Evolutionary conservation across 345 rosid genomes (phyloP).

Genomic region (Citropsis articulata): DNA sequence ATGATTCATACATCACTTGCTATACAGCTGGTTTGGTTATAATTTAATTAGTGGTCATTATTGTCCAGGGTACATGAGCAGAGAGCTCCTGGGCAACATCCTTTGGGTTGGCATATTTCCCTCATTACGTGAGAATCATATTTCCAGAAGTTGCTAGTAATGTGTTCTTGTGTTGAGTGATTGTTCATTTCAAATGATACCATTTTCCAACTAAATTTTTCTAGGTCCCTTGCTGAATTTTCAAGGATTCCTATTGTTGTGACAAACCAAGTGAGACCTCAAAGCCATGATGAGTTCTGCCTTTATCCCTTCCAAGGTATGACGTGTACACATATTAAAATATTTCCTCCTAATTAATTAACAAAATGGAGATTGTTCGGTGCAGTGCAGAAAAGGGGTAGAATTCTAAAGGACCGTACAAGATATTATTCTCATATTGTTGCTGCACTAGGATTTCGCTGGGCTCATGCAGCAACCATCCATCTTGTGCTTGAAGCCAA

Average conservation of each 20-base stretch:
- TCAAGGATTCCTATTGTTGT: constrained; percentile 78
- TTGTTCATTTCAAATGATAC: constrained; percentile 9
- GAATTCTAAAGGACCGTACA: constrained; percentile 24
- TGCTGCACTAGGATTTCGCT: constrained; percentile 77
- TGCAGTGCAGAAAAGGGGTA: constrained; percentile 42
- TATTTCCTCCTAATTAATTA: constrained; percentile 5
- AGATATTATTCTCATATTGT: constrained; percentile 64
- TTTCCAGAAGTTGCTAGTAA: constrained; percentile 3
- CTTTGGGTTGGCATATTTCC: constrained; percentile 83
- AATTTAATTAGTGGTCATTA: constrained; percentile 6
- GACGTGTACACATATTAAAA: constrained; percentile 14
- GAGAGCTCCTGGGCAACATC: constrained; percentile 43
- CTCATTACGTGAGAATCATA: constrained; percentile 59
- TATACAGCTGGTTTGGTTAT: neutral
- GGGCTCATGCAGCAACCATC: constrained; percentile 89
- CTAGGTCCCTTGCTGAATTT: constrained; percentile 82
- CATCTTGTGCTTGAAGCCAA: constrained; percentile 71
- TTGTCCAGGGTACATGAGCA: constrained; percentile 56
- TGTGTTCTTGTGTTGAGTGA: constrained; percentile 4
- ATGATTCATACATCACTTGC: neutral
- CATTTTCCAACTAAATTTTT: constrained; percentile 1
- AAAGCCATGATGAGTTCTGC: constrained; percentile 41
- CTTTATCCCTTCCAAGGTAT: constrained; percentile 73
- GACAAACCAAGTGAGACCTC: constrained; percentile 91
- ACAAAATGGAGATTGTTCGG: constrained; percentile 1